Conservation (phyloP, 768 basidiomycete genomes). For the Tricholoma matsutake region DNA sequence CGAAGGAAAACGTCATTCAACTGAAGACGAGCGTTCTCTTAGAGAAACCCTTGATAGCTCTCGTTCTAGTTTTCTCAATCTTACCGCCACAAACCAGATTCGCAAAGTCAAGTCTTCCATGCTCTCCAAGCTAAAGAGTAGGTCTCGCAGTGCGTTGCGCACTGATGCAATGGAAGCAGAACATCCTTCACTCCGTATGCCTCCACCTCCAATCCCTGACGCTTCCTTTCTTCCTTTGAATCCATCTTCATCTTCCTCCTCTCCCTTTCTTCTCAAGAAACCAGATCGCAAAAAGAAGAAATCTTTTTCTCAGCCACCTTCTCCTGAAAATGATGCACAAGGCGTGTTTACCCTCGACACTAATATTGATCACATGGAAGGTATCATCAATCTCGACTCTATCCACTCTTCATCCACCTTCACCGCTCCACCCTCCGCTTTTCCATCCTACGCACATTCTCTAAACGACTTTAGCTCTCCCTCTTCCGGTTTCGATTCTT, state of each 20-base stretch:
- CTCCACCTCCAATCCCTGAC: constrained; percentile 30
- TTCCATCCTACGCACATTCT: background rate
- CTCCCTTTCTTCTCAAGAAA: constrained; percentile 19
- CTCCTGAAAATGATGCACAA: constrained; percentile 21
- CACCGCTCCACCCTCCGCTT: background rate
- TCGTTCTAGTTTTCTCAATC: background rate
- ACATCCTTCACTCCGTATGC: constrained; percentile 37
- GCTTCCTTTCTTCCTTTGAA: constrained; percentile 20
- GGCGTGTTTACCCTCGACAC: constrained; percentile 54
- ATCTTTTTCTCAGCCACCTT: constrained; percentile 26
- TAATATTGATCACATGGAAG: constrained; percentile 75
- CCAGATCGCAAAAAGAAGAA: constrained; percentile 33
- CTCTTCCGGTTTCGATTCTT: background rate
- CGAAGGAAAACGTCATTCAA: constrained; percentile 24
- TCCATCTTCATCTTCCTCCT: constrained; percentile 8
- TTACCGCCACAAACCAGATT: constrained; percentile 16
- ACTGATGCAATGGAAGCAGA: constrained; percentile 29
- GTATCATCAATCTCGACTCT: constrained; percentile 59
- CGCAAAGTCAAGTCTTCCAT: constrained; percentile 51
- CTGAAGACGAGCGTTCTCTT: constrained; percentile 23
- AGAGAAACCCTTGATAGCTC: constrained; percentile 24
- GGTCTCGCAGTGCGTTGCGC: constrained; percentile 37
- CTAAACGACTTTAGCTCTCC: background rate
- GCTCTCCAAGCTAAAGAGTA: constrained; percentile 39
- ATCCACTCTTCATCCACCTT: background rate